Evolutionary conservation across 192 early-diverging fungal genomes (phyloP), one percentile per base, ranked within the genome.

Genomic region (Phlyctochytrium planicorne): DNA sequence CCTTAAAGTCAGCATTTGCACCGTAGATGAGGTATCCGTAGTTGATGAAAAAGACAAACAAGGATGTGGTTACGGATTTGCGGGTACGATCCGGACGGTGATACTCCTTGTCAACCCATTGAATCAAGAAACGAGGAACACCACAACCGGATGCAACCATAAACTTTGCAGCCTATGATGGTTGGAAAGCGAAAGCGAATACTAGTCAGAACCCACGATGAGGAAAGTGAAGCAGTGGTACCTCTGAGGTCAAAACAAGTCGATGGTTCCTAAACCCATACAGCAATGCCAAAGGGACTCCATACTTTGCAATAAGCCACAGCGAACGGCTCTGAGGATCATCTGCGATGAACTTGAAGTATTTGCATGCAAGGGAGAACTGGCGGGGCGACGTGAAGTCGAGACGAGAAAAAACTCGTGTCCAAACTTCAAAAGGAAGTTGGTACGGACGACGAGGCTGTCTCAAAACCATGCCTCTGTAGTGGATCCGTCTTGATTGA

Each of bases 91-190:
- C 77, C 1, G 33, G 67, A n/a, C 73, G 71, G 61, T 79, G 73
- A 35, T 75, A 76, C 64, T 80, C 72, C 55, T 78, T 80, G 50
- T 77, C 75, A 4, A 75, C 79, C 24, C 40, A 52, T 63, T 80
- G 79, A 3, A 80, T 62, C 14, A 80, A 55, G 52, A 76, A 80
- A 33, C 79, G 59, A 1, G 75, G 79, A 24, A 80, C 12, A 4
- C 24, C 24, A 24, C 70, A 75, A 12, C 73, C 69, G 23, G 33
- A 4, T 3, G 63, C 37, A 2, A 77, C 23, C 73, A 80, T 68
- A 24, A 68, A 36, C 33, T 35, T 62, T n/a, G 53, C 72, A 30
- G 78, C 73, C 57, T 71, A n/a, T n/a, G n/a, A n/a, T n/a, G n/a
- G n/a, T n/a, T 6, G 34, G 29, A 6, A 36, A 6, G 47, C 24